Evolutionary conservation across 1,139 yeast genomes (phyloP).

Genomic region (Lodderomyces parapsilosis): DNA sequence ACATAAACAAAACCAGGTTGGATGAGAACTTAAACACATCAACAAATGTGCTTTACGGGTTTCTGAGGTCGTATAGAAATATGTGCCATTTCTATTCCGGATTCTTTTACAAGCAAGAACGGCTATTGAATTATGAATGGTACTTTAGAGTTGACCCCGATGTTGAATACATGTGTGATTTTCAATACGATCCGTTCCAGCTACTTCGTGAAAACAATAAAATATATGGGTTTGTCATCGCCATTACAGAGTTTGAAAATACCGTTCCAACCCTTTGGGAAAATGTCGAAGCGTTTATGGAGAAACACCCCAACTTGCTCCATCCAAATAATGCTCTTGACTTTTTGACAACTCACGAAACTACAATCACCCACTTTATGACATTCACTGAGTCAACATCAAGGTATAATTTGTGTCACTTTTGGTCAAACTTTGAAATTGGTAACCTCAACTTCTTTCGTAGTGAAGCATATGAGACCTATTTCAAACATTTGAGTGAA

Average conservation of each 20-base stretch:
- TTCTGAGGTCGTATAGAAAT: constrained; percentile 39
- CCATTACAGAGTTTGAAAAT: constrained; percentile 46
- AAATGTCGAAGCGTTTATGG: constrained; percentile 65
- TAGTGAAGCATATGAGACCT: constrained; percentile 65
- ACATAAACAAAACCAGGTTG: constrained; percentile 31
- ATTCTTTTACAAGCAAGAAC: constrained; percentile 40
- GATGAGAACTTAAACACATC: constrained; percentile 26
- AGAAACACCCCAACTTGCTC: constrained; percentile 56
- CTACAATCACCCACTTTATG: constrained; percentile 31
- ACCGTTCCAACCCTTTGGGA: constrained; percentile 75
- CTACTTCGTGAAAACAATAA: constrained; percentile 34
- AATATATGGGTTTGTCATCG: constrained; percentile 43
- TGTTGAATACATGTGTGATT: constrained; percentile 49
- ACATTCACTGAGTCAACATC: constrained; percentile 30
- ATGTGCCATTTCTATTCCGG: constrained; percentile 54
- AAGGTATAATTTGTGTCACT: constrained; percentile 85
- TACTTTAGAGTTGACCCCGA: constrained; percentile 50
- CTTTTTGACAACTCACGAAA: constrained; percentile 64
- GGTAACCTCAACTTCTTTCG: constrained; percentile 80
- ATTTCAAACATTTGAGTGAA: constrained; percentile 64
- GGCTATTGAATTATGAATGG: constrained; percentile 41
- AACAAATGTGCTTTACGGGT: constrained; percentile 40
- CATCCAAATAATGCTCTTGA: constrained; percentile 69
- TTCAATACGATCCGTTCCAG: constrained; percentile 47
- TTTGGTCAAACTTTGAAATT: constrained; percentile 94